Base-by-base conservation (phyloP, 805 yeast species). In the Ascoidea asiatica region DNA sequence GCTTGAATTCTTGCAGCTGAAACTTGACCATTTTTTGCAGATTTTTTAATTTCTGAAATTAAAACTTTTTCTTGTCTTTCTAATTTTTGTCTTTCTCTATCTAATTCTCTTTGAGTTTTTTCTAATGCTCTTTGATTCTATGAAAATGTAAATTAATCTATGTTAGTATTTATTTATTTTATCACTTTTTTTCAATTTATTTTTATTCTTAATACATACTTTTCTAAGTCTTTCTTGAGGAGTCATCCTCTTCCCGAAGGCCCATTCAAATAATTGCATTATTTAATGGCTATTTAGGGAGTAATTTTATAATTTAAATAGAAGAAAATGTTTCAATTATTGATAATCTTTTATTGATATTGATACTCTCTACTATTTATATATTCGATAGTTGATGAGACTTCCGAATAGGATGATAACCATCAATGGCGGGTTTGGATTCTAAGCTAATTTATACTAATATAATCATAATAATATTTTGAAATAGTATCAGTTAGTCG, bases 1-100 rank as follows among this genome's bases (percentile, higher is more conserved):
- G 98, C 97, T 68, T 92, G 96, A 38, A 94, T 83, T 64, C 87
- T 88, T 45, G 95, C 88, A 11, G 95, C 87, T 39, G 81, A 76
- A 46, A 85, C 71, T 62, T 90, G 97, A 39, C 95, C 95, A 49
- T 70, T 78, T 59, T 88, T 89, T 4, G 97, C 98, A 8, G 90
- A 76, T 60, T 83, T 87, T 61, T 89, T 89, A 57, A 92, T 90
- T 45, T 92, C 98, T 23, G 69, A 58, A 33, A 87, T 72, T 37
- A 92, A 69, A 59, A 82, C 85, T 74, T 88, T 89, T 62, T 92
- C 98, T 62, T 94, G 98, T 45, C 72, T 77, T 59, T 90, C 96
- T 37, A 92, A 66, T 59, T 92, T 88, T 48, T 72, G 67, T 46
- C 86, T 79, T 61, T 92, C 99, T 48, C 98, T 67, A 38, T 86